Evolutionary conservation across 805 yeast genomes (phyloP), one percentile per base, ranked within the genome.

Genomic region (Starmerella bombi): DNA sequence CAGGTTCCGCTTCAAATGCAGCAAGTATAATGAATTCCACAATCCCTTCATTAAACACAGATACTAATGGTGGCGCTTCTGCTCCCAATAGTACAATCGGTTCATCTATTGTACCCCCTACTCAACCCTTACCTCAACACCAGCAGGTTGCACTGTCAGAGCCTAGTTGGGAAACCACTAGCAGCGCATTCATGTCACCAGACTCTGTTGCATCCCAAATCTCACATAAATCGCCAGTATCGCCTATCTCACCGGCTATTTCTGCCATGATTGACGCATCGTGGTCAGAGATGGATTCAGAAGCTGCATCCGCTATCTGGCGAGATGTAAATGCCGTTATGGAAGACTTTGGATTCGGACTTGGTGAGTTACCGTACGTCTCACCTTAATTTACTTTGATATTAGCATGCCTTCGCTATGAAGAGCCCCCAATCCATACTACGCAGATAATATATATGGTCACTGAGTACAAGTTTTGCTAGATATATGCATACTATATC

Each of bases 271-370:
- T 42, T 12, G 45, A 42, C 17, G 39, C 30, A 5, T 16, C 40
- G 12, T 42, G 45, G 45, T 36, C 48, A 25, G 42, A 29, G 5
- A 34, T 45, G 34, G 50, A 36, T 20, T 34, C 45, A 3, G 42
- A 38, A 7, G 42, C 49, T 7, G 45, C 42, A 15, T 30, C 41
- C 10, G 37, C 45, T 50, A 62, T 75, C 18, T 77, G 80, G 85
- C 80, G 77, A 54, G 93, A 84, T 55, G 86, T 84, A 22, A 93
- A 83, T 49, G 68, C 82, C 36, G 80, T 84, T 43, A 82, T 84
- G 94, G 82, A 80, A 55, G 93, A 83, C 55, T 84, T 83, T 60
- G 95, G 94, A 4, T 84, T 84, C 43, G 52, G 52, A 1, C 42
- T 48, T 9, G 48, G 52, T 34, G 52, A 49, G 36, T 38, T 49